These are phyloP conservation scores for Fusarium sarcochroum DNA, from an alignment of 2,329 filamentous ascomycete genomes.

Conservation along the genomic window DNA sequence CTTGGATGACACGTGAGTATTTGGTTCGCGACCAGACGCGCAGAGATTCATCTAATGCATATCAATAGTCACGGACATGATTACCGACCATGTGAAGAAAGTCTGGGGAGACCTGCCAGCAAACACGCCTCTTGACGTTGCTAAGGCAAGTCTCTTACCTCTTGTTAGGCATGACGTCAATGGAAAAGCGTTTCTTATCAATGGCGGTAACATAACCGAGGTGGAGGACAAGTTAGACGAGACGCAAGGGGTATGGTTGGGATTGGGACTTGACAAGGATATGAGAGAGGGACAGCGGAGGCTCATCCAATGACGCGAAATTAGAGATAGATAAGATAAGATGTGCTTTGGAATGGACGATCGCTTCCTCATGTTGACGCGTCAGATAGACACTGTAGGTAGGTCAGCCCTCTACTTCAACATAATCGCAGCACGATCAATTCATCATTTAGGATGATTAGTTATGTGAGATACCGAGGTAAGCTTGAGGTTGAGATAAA, in stretches of 20 bases:
- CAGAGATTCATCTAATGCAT: too few species aligned
- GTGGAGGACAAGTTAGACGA: conserved; percentile 19
- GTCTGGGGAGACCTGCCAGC: conserved; percentile 12
- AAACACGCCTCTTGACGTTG: conserved; percentile 13
- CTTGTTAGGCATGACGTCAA: conserved; percentile 3
- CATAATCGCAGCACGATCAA: too few species aligned
- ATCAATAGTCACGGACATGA: conserved; percentile 8
- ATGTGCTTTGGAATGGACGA: too few species aligned
- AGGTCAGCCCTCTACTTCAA: too few species aligned
- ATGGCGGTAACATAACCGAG: conserved; percentile 13
- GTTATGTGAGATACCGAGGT: too few species aligned
- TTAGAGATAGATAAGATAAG: too few species aligned
- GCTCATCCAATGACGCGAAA: not conserved
- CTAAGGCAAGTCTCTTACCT: conserved; percentile 9
- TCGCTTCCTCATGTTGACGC: too few species aligned
- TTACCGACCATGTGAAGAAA: conserved; percentile 5
- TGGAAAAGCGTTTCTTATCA: conserved; percentile 18
- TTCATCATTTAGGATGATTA: too few species aligned
- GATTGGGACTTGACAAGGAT: not conserved
- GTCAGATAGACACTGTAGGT: too few species aligned
- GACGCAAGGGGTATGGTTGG: conserved; percentile 11
- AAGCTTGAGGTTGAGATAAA: too few species aligned
- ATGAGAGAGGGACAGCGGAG: conserved; percentile 21
- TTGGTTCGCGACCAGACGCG: too few species aligned
- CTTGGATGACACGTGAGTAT: conserved; percentile 21